These are phyloP conservation scores for Rickenella mellea DNA, from an alignment of 768 basidiomycete species.

Conservation along the genomic window DNA sequence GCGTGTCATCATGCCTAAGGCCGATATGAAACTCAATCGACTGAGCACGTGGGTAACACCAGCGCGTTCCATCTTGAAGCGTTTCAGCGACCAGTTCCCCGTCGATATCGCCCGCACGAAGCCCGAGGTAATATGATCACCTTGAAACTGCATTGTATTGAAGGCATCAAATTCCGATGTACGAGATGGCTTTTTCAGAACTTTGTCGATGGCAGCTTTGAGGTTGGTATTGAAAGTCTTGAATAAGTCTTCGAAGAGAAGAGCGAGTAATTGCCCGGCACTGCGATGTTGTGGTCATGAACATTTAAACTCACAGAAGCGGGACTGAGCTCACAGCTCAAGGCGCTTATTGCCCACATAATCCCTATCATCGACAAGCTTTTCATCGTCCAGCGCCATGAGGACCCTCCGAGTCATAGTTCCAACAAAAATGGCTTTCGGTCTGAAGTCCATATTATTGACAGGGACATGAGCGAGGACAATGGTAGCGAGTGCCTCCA, in stretches of 20 bases:
- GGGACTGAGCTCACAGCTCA: constrained; percentile 64
- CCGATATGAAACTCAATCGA: constrained; percentile 91
- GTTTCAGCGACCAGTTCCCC: constrained; percentile 97
- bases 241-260: constrained; percentile 97
- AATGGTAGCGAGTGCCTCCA: constrained; percentile 95
- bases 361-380: constrained; percentile 96
- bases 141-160: constrained; percentile 90
- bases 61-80: constrained; percentile 99
- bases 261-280: constrained; percentile 89
- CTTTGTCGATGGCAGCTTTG: constrained; percentile 92
- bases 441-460: constrained; percentile 74
- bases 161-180: constrained; percentile 92
- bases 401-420: constrained; percentile 95
- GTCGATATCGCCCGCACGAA: constrained; percentile 97
- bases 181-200: constrained; percentile 90
- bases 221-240: constrained; percentile 97
- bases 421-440: constrained; percentile 94
- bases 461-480: constrained; percentile 96
- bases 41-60: constrained; percentile 97
- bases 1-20: constrained; percentile 99
- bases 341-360: constrained; percentile 99
- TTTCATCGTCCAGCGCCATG: constrained; percentile 94
- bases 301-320: constrained; percentile 6
- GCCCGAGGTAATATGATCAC: constrained; percentile 92
- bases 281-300: constrained; percentile 33